Evolutionary conservation across 2,329 filamentous ascomycete species (phyloP), one percentile per base, ranked within the genome.

Genomic region (Cladosporium sp.): DNA sequence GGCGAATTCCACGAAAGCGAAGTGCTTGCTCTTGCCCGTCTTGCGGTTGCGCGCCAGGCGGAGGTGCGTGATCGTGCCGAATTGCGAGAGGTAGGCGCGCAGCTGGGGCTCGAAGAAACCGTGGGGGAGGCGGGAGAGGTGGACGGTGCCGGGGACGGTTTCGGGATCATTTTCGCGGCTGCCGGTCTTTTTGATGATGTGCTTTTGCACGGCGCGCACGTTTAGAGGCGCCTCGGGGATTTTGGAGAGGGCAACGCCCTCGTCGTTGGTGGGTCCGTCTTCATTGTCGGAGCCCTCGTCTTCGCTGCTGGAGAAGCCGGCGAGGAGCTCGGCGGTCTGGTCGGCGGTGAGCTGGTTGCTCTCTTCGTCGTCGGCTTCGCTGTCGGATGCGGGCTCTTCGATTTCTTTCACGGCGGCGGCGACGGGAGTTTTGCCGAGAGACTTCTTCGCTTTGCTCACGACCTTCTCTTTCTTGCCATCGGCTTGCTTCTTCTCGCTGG

Each of bases 71-170:
- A 99, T 89, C 12, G 82, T 76, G 60, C 93, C 93, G 61, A 99
- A 99, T 70, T 99, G 93, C 49, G 84, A 81, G 67, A 97, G 95
- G 77, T 97, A 99, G 58, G 85, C 83, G 61, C 83, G 84, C 86
- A 99, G 95, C 73, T 97, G 87, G 64, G 90, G 82, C 74, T 99
- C 93, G 78, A 92, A 97, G 82, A 99, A 99, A 72, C 93, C 88
- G 72, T 93, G 89, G 34, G 91, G 91, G 54, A 96, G 85, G 58
- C 90, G 89, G 50, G 89, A 90, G 63, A 99, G 79, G 72, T 96
- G 97, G 64, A 97, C 79, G 36, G 93, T 85, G 41, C 91, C 92
- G 1, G 88, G 82, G 45, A 80, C 78, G 40, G 78, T 75, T 51
- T 73, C 73, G 43, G 66, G 68, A 34, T 72, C 71, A 55, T 75